Evolutionary conservation across 1,139 yeast species (phyloP).

Genomic region (Lodderomyces jiufengensis): DNA sequence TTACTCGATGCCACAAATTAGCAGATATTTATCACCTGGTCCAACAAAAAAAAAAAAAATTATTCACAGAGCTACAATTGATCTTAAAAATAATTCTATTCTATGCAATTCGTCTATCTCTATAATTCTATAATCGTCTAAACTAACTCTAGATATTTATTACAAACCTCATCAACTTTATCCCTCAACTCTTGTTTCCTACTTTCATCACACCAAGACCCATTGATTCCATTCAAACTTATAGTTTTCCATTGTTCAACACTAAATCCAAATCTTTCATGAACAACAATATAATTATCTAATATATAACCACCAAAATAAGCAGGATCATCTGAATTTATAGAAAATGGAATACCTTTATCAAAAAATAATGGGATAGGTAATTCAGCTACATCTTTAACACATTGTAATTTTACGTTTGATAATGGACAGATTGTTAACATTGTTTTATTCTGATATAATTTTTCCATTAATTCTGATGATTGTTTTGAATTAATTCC

Average conservation of each 20-base stretch:
- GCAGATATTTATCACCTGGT: too few species aligned
- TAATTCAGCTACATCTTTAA: conserved; percentile 57
- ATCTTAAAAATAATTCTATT: too few species aligned
- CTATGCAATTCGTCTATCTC: too few species aligned
- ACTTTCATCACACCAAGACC: conserved; percentile 60
- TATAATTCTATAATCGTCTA: too few species aligned
- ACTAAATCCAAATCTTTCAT: conserved; percentile 58
- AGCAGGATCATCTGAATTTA: conserved; percentile 84
- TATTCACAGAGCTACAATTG: too few species aligned
- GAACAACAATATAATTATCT: conserved; percentile 68
- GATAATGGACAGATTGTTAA: conserved; percentile 75
- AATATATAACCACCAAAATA: conserved; percentile 80
- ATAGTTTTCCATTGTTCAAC: conserved; percentile 54
- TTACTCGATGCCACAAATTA: too few species aligned
- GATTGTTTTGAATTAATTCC: conserved; percentile 65
- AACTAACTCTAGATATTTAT: too few species aligned
- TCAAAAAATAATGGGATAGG: conserved; percentile 62
- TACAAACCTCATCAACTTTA: conserved; percentile 44
- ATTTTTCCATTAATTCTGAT: conserved; percentile 47
- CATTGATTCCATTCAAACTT: conserved; percentile 59
- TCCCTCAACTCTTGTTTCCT: conserved; percentile 47
- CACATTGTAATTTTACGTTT: conserved; percentile 72
- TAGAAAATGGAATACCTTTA: conserved; percentile 63
- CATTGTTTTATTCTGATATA: conserved; percentile 52
- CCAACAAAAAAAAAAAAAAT: too few species aligned